Evolutionary conservation across 345 rosid species (phyloP), one percentile per base, ranked within the genome.

Genomic region (Aquilaria malaccensis): DNA sequence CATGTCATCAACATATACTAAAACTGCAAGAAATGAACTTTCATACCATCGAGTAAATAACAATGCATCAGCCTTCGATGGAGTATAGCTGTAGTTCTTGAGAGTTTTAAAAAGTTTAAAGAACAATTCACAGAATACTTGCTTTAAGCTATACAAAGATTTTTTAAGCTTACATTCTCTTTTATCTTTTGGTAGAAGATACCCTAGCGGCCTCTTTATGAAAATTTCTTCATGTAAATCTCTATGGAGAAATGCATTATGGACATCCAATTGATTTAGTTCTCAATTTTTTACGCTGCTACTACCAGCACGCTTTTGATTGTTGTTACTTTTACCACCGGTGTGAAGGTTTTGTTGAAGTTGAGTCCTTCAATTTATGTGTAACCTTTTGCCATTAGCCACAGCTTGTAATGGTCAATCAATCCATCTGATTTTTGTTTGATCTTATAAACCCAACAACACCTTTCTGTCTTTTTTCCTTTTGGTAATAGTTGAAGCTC

Each of bases 171-270:
- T 2, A 41, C 50, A 58, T 5, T 37, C 50, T 37, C 50, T 32
- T 12, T 58, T 30, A 5, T 45, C 48, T 15, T 3, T 31, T 6
- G 4, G 7, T 1, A 11, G 0, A 12, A 14, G 29, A 58, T 22
- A 37, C 2, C 61, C 50, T 5, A 9, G 10, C 12, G 29, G 61
- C 3, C 37, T 11, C 6, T 37, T 41, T 31, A 58, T 43, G 45
- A 33, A 58, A 1, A 58, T 50, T 37, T 62, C 65, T 62, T 62
- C 59, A 51, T 63, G 22, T 54, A 54, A 54, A 14, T 9, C 22
- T n/a, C 57, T 22, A 22, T 22, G 22, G 22, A 22, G 22, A 22
- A 22, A 22, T 22, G 22, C 22, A 22, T 22, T 22, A 22, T 22
- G 22, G 22, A 22, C 22, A 22, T 22, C 22, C 22, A 22, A 22